Percentiles rank a stretch among this genome's conserved stretches.
Evolutionary conservation across 2,329 filamentous ascomycete genomes (phyloP).

Genomic region (Furcasterigmium sp.): DNA sequence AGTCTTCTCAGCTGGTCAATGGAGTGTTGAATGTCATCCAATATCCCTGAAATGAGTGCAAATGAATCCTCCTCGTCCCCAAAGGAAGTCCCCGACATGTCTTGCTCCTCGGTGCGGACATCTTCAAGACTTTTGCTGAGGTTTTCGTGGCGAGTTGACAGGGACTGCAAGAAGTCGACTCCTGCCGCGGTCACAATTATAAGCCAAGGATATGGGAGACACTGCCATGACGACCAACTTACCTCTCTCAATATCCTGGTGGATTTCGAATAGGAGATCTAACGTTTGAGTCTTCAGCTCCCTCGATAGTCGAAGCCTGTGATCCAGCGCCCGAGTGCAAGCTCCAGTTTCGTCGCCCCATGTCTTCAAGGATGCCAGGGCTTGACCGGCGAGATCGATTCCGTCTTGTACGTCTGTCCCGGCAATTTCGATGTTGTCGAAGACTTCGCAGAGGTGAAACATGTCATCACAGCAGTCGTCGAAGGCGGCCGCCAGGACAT

Average conservation of each 20-base stretch:
- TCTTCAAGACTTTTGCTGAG: not conserved
- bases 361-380: not conserved
- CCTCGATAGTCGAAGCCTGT: constrained; percentile 1
- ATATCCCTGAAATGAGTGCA: not conserved
- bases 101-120: not conserved
- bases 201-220: not conserved
- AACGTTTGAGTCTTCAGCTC: not conserved
- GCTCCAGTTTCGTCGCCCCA: constrained; percentile 5
- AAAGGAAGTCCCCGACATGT: not conserved
- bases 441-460: not conserved
- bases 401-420: not conserved
- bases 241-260: constrained; percentile 1
- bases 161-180: not conserved
- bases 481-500: constrained; percentile 2
- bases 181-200: not conserved
- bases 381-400: not conserved
- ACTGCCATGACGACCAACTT: not conserved
- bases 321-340: not conserved
- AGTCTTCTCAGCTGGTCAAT: not conserved
- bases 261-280: not conserved
- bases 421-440: not conserved
- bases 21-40: not conserved
- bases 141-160: not conserved
- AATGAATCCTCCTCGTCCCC: not conserved
- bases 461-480: constrained; percentile 3